These are phyloP conservation scores for Rauvolfia tetraphylla DNA, from an alignment of 257 asterid species.

Conservation along the genomic window DNA sequence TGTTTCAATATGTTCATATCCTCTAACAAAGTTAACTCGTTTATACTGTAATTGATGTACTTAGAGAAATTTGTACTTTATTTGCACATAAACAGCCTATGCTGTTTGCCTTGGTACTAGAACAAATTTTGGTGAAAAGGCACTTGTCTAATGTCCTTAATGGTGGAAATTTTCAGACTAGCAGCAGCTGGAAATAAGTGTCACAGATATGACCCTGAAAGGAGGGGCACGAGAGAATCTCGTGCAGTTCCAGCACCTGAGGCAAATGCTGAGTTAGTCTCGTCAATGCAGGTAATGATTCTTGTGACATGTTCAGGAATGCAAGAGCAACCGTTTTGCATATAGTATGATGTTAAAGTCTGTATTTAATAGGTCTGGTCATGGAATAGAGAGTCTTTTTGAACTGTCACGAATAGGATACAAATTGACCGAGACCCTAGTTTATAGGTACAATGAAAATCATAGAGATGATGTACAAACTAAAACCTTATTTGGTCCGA, in stretches of 20 bases:
- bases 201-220: conserved; percentile 20
- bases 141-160: conserved; percentile 9
- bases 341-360: not conserved
- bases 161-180: conserved; percentile 45
- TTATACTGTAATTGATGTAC: not conserved
- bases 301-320: not conserved
- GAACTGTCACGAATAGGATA: not conserved
- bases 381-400: not conserved
- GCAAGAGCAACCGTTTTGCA: not conserved
- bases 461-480: not conserved
- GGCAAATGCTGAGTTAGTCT: conserved; percentile 32
- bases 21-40: not conserved
- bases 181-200: conserved; percentile 55
- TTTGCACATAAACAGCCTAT: not conserved
- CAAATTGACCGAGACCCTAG: not conserved
- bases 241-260: conserved; percentile 35
- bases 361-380: not conserved
- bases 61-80: not conserved
- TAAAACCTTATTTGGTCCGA: not conserved
- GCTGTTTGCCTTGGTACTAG: not conserved
- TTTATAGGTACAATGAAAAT: not conserved
- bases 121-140: not conserved
- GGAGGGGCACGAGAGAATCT: conserved; percentile 27
- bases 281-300: conserved; percentile 27
- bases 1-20: conserved; percentile 3